phyloP scores from a whole-genome alignment of 2,329 filamentous ascomycete species.

The Fusarium chlamydosporum region DNA sequence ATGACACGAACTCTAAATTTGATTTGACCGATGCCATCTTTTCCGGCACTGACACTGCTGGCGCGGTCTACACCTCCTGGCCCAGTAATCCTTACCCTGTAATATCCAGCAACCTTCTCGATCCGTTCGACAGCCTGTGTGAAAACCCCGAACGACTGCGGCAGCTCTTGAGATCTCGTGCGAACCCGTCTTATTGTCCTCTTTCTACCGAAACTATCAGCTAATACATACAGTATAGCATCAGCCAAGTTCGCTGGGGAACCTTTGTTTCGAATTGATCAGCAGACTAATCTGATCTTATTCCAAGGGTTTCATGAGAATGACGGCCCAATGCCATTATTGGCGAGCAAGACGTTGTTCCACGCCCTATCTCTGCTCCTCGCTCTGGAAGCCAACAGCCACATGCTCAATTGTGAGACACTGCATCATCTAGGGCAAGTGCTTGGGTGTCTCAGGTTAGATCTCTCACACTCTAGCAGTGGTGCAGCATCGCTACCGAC shows the following conservation, averaged over 20 bases:
- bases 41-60: no score
- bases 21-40: rapidly evolving
- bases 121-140: slow-evolving; percentile 13
- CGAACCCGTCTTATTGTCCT: rapidly evolving
- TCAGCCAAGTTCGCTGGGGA: slow-evolving; percentile 2
- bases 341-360: neutral
- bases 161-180: slow-evolving; percentile 18
- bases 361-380: slow-evolving; percentile 18
- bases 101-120: neutral
- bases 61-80: rapidly evolving
- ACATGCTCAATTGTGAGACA: neutral
- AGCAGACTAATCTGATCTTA: neutral
- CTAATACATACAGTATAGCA: slow-evolving; percentile 1
- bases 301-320: neutral
- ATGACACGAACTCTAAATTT: rapidly evolving
- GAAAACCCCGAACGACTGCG: slow-evolving; percentile 8
- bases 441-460: slow-evolving; percentile 1
- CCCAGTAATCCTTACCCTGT: neutral
- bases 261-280: slow-evolving; percentile 16
- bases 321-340: neutral
- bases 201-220: rapidly evolving
- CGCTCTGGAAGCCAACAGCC: neutral
- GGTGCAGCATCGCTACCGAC: neutral
- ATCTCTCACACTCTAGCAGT: neutral
- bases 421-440: slow-evolving; percentile 15